Conservation (phyloP, 495 filamentous ascomycete species). For the Hypoxylon perforatum region DNA sequence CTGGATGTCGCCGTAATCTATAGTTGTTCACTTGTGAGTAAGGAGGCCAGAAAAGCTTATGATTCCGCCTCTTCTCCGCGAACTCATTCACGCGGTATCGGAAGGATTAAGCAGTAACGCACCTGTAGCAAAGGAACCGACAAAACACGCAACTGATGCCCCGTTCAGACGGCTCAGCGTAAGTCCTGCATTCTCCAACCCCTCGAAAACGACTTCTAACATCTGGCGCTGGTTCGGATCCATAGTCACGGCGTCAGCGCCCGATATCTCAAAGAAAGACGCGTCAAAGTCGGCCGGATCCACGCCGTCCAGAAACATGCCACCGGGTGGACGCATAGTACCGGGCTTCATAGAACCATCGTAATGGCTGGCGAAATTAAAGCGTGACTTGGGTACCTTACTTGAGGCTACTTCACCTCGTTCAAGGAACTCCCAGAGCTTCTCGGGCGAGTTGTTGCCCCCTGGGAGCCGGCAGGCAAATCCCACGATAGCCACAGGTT, state of each 20-base stretch:
- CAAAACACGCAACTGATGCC: constrained; percentile 79
- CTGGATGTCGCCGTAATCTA: constrained; percentile 67
- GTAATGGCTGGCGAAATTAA: constrained; percentile 48
- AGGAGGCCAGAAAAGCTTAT: too few relatives aligned
- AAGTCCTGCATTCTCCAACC: constrained; percentile 83
- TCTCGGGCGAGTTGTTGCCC: constrained; percentile 55
- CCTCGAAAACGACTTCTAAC: constrained; percentile 81
- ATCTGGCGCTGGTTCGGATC: constrained; percentile 84
- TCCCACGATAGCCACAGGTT: constrained; percentile 64
- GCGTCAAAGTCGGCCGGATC: constrained; percentile 80
- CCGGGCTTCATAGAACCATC: constrained; percentile 75
- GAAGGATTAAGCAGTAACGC: too few relatives aligned
- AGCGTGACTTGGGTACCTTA: constrained; percentile 71
- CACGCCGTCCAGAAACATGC: constrained; percentile 45
- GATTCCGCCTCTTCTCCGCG: too few relatives aligned
- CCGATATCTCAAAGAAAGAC: constrained; percentile 81
- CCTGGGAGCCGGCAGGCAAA: constrained; percentile 61
- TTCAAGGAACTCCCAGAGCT: constrained; percentile 65
- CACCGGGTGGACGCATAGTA: constrained; percentile 60
- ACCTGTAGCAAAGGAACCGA: constrained; percentile 73
- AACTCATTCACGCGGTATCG: too few relatives aligned
- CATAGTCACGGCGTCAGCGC: constrained; percentile 73
- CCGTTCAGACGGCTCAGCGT: constrained; percentile 74
- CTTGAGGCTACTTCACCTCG: constrained; percentile 62
- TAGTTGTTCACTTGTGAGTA: too few relatives aligned